Conservation (phyloP, 2,329 filamentous ascomycete species). For the Hymenoscyphus linearis region DNA sequence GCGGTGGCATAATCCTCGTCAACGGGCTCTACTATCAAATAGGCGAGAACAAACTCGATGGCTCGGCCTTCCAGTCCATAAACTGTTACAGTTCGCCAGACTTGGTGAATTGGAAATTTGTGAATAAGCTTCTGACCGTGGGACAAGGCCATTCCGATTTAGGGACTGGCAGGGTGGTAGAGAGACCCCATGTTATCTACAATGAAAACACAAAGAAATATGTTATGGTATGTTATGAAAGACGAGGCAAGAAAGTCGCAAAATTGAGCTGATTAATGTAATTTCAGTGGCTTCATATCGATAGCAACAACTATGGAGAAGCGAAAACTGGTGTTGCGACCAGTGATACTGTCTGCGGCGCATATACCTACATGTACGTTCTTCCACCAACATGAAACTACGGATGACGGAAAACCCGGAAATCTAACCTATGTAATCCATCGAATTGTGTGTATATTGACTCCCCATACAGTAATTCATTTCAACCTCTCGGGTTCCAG, state of each 20-base stretch:
- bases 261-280: neutral
- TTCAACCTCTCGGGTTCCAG: constrained; percentile 31
- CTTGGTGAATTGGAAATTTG: constrained; percentile 59
- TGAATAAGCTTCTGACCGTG: constrained; percentile 51
- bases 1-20: constrained; percentile 56
- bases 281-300: constrained; percentile 56
- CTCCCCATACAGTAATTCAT: constrained; percentile 18
- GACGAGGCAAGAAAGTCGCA: neutral
- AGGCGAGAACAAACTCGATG: constrained; percentile 64
- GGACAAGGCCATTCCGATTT: constrained; percentile 47
- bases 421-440: too few species aligned
- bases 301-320: constrained; percentile 54
- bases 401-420: neutral
- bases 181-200: constrained; percentile 64
- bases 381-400: neutral
- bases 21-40: constrained; percentile 59
- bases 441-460: neutral
- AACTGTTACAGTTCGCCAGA: constrained; percentile 58
- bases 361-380: constrained; percentile 45
- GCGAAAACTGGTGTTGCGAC: constrained; percentile 62
- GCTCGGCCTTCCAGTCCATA: constrained; percentile 55
- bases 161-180: constrained; percentile 57
- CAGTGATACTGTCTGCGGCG: constrained; percentile 47
- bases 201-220: constrained; percentile 59
- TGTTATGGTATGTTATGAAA: constrained; percentile 41